phyloP scores from a whole-genome alignment of 2,329 filamentous ascomycete genomes.

The Penicillium rolfsii region DNA sequence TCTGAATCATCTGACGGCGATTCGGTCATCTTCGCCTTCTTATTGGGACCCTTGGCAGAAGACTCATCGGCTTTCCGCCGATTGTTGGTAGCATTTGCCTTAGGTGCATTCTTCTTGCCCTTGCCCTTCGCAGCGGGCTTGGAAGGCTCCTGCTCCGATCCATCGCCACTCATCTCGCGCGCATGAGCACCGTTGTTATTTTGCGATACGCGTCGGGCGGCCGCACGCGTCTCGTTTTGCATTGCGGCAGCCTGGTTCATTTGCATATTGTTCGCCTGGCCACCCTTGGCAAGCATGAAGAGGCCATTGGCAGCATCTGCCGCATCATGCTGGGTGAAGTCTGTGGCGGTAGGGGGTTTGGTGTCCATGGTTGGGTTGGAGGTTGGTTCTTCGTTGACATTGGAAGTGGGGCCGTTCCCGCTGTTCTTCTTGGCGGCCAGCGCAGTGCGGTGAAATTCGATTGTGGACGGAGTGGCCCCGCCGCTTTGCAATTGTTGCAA shows the following conservation, averaged over 20 bases:
- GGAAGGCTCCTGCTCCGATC: constrained; percentile 71
- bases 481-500: constrained; percentile 78
- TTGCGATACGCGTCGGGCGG: constrained; percentile 47
- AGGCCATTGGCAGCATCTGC: constrained; percentile 95
- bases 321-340: constrained; percentile 84
- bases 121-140: constrained; percentile 68
- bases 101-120: constrained; percentile 66
- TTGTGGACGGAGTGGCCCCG: constrained; percentile 82
- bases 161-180: constrained; percentile 70
- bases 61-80: constrained; percentile 80
- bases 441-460: constrained; percentile 94
- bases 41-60: constrained; percentile 67
- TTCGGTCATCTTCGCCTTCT: constrained; percentile 68
- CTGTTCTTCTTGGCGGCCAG: constrained; percentile 70
- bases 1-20: constrained; percentile 55
- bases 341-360: constrained; percentile 54
- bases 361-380: constrained; percentile 48
- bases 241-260: constrained; percentile 46
- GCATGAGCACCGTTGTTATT: constrained; percentile 58
- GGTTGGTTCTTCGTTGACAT: constrained; percentile 44
- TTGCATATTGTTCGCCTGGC: constrained; percentile 58
- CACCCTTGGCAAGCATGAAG: constrained; percentile 77
- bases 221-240: constrained; percentile 50
- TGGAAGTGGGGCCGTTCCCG: constrained; percentile 48
- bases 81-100: constrained; percentile 58